Percentiles rank a stretch among this genome's conserved stretches.
Conservation (phyloP, 2,329 filamentous ascomycete genomes). For the Cercospora beticola region DNA sequence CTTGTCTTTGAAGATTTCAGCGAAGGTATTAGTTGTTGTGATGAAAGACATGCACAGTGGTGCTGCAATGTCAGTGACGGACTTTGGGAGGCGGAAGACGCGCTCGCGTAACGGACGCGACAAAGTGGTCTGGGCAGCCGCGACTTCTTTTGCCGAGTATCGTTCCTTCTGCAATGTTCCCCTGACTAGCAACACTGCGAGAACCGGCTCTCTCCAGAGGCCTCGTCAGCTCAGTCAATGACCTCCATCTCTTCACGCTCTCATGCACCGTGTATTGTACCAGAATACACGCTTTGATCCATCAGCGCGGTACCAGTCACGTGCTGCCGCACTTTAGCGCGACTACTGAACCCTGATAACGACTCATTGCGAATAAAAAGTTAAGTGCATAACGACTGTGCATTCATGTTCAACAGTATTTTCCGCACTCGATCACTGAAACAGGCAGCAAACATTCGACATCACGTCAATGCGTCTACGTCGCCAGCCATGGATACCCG, state of each 20-base stretch:
- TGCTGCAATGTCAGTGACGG: neutral
- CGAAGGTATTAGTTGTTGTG: neutral
- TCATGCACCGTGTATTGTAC: neutral
- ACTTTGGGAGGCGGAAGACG: neutral
- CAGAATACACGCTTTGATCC: neutral
- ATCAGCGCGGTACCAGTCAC: neutral
- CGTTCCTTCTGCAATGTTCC: neutral
- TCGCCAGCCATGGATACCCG: conserved; percentile 35
- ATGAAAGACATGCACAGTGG: neutral
- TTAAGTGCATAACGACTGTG: neutral
- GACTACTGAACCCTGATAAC: neutral
- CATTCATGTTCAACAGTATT: neutral
- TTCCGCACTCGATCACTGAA: neutral
- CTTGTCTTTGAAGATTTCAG: neutral
- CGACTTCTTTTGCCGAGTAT: neutral
- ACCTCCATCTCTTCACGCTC: neutral
- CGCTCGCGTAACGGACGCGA: conserved; percentile 5
- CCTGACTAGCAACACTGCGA: neutral
- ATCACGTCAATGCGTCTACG: neutral
- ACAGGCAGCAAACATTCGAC: neutral
- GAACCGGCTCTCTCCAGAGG: neutral
- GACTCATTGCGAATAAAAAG: neutral
- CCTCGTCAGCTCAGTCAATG: neutral
- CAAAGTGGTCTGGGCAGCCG: neutral
- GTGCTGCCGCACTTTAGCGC: neutral